Percentiles rank a stretch among this genome's conserved stretches.
These are phyloP conservation scores for Cinnamomum micranthum DNA, from an alignment of 164 flowering plant genomes.

Conservation along the genomic window DNA sequence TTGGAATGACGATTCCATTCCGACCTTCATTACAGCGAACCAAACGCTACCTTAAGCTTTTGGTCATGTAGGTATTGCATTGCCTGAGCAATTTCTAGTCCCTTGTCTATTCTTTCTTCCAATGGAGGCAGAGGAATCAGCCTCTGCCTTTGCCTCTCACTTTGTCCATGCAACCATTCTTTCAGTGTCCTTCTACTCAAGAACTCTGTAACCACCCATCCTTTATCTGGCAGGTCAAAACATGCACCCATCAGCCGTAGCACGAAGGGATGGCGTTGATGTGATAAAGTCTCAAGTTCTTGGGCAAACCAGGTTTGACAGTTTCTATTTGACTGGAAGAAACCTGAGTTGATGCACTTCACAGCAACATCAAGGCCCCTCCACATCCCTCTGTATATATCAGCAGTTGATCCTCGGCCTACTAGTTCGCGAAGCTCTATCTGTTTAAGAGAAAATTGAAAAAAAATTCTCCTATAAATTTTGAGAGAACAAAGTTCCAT, in stretches of 20 bases:
- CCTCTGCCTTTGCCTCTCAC: constrained; percentile 31
- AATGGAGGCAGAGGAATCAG: constrained; percentile 42
- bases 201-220: constrained; percentile 62
- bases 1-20: too few species aligned
- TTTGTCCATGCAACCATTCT: constrained; percentile 66
- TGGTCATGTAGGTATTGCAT: constrained; percentile 69
- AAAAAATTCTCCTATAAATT: too few species aligned
- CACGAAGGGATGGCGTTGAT: constrained; percentile 62
- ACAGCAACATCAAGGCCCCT: constrained; percentile 62
- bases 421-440: constrained; percentile 42
- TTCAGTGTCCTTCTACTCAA: constrained; percentile 35
- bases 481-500: not conserved
- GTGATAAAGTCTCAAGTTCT: constrained; percentile 43
- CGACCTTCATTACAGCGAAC: too few species aligned
- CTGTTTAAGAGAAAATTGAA: constrained; percentile 23
- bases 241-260: constrained; percentile 62
- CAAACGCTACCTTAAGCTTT: constrained; percentile 52
- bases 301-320: constrained; percentile 46
- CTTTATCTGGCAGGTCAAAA: constrained; percentile 48
- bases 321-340: constrained; percentile 36
- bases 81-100: constrained; percentile 59
- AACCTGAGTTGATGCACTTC: constrained; percentile 50
- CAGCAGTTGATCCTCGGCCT: constrained; percentile 54
- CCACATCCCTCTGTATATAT: constrained; percentile 53
- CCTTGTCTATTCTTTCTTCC: constrained; percentile 38